Conservation (phyloP, 345 rosid species). For the Cardiospermum halicacabum region DNA sequence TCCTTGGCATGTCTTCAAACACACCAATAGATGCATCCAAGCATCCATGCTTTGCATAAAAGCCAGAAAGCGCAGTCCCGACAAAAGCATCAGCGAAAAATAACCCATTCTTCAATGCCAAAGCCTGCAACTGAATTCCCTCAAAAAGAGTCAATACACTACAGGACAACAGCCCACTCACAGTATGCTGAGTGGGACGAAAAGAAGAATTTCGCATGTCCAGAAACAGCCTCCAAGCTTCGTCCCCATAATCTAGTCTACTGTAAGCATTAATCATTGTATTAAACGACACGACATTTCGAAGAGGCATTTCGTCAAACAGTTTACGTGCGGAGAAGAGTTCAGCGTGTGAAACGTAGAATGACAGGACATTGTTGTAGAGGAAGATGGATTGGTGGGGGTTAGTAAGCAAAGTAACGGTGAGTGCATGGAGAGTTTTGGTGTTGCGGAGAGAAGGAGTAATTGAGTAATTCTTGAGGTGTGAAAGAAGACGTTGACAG, state of each 20-base stretch:
- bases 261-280: constrained; percentile 47
- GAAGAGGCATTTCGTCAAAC: constrained; percentile 65
- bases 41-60: constrained; percentile 58
- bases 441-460: constrained; percentile 42
- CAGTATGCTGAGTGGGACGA: constrained; percentile 44
- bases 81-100: constrained; percentile 54
- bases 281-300: constrained; percentile 55
- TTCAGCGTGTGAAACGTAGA: constrained; percentile 31
- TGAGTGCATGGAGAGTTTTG: constrained; percentile 65
- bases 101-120: constrained; percentile 57
- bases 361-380: constrained; percentile 48
- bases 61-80: constrained; percentile 61
- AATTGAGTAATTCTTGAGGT: constrained; percentile 42
- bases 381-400: constrained; percentile 47
- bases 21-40: constrained; percentile 41
- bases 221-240: constrained; percentile 39
- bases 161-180: constrained; percentile 60
- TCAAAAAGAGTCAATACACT: constrained; percentile 29
- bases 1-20: constrained; percentile 60
- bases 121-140: constrained; percentile 61
- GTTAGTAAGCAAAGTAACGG: constrained; percentile 37
- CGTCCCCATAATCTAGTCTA: constrained; percentile 31
- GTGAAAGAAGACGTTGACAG: constrained; percentile 37
- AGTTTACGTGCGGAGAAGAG: constrained; percentile 39
- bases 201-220: constrained; percentile 47